Conservation (phyloP, 1,139 yeast genomes). For the Komagataea norvegica region DNA sequence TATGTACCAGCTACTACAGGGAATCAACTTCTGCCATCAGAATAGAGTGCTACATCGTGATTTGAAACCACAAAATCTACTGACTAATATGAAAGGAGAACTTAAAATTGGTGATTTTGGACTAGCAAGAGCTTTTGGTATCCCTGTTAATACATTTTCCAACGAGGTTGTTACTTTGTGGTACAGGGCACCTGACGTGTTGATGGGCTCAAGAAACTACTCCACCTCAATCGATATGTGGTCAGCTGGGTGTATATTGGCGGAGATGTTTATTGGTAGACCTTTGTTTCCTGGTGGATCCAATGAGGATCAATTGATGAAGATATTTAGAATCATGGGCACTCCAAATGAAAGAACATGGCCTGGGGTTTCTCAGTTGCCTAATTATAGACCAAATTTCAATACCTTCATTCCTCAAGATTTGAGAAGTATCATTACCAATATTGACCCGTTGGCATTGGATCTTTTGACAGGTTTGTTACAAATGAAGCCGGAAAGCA, state of each 20-base stretch:
- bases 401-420: constrained; percentile 80
- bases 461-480: constrained; percentile 72
- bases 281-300: constrained; percentile 96
- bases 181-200: constrained; percentile 98
- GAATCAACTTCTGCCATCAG: constrained; percentile 92
- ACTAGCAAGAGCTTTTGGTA: constrained; percentile 94
- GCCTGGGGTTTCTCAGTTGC: constrained; percentile 87
- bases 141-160: constrained; percentile 94
- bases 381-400: constrained; percentile 81
- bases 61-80: constrained; percentile 88
- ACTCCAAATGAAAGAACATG: constrained; percentile 94
- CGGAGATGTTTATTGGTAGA: constrained; percentile 98
- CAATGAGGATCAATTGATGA: constrained; percentile 87
- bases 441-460: constrained; percentile 74
- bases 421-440: constrained; percentile 69
- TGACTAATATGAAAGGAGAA: constrained; percentile 85
- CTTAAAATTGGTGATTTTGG: constrained; percentile 97
- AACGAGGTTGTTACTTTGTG: constrained; percentile 97
- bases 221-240: constrained; percentile 96
- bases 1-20: constrained; percentile 87
- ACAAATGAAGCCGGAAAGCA: constrained; percentile 88
- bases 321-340: constrained; percentile 90
- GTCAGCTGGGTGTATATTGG: constrained; percentile 98
- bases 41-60: constrained; percentile 93
- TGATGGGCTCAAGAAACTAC: constrained; percentile 90